Evolutionary conservation across 257 asterid genomes (phyloP).

Genomic region (Solanum tarapatanum): DNA sequence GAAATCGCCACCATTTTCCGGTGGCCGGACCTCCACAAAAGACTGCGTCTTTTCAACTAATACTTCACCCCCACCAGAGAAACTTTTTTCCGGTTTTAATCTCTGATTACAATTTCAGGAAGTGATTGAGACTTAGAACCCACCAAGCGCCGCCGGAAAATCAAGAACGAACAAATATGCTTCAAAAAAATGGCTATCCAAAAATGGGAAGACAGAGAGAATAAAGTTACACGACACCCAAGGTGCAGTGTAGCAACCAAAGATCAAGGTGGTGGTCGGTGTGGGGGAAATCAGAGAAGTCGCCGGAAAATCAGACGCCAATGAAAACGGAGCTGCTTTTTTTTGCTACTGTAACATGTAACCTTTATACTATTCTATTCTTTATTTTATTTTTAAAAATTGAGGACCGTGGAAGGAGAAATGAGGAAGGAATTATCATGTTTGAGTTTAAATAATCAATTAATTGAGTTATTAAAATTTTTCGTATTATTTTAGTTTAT

Average conservation of each 20-base stretch:
- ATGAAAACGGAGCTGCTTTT: constrained; percentile 11
- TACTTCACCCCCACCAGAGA: not conserved
- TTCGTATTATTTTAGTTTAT: no score
- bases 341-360: not conserved
- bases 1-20: not conserved
- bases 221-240: constrained; percentile 3
- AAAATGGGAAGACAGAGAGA: constrained; percentile 21
- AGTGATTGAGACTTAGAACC: not conserved
- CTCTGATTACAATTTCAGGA: not conserved
- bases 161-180: not conserved
- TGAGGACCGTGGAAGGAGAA: not conserved
- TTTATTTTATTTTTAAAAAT: no score
- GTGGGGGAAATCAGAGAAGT: constrained; percentile 34
- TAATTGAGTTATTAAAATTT: no score
- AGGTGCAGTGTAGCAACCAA: constrained; percentile 20
- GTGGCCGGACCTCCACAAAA: not conserved
- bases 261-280: constrained; percentile 29
- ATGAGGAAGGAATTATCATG: no score
- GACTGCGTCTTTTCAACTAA: not conserved
- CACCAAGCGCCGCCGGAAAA: constrained; percentile 5
- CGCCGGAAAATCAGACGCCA: constrained; percentile 61
- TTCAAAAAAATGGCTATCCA: constrained; percentile 6
- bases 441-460: no score
- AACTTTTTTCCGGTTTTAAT: not conserved
- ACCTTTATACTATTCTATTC: not conserved